These are phyloP conservation scores for Malania oleifera DNA, from an alignment of 164 flowering plant genomes.

Conservation along the genomic window DNA sequence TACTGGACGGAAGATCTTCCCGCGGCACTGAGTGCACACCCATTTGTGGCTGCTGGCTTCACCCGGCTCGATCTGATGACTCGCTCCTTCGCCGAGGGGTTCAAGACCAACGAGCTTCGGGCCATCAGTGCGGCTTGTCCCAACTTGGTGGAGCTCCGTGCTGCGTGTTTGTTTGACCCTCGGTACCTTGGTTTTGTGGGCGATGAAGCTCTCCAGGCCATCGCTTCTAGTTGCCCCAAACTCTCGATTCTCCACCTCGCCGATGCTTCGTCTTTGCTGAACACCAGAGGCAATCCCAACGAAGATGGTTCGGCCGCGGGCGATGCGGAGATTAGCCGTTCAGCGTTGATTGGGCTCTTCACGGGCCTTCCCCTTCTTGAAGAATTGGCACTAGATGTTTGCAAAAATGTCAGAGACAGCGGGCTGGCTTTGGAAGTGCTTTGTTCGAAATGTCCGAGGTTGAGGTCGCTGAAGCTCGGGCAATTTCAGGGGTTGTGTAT, in stretches of 20 bases:
- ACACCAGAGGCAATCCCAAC: conserved; percentile 30
- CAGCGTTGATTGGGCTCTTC: conserved; percentile 45
- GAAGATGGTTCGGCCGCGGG: conserved; percentile 38
- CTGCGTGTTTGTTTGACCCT: conserved; percentile 72
- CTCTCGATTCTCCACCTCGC: conserved; percentile 56
- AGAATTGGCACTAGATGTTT: conserved; percentile 63
- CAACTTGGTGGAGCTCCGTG: conserved; percentile 41
- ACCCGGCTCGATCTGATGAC: conserved; percentile 47
- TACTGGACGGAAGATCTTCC: conserved; percentile 89
- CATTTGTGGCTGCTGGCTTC: conserved; percentile 29
- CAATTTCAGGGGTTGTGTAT: conserved; percentile 69
- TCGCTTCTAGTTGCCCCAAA: conserved; percentile 50
- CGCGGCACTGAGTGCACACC: conserved; percentile 39
- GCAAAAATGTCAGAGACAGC: conserved; percentile 62
- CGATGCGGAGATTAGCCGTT: conserved; percentile 50
- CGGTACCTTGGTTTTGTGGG: conserved; percentile 71
- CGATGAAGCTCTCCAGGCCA: conserved; percentile 49
- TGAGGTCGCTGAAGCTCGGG: conserved; percentile 64
- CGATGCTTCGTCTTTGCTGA: conserved; percentile 44
- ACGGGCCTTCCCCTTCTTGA: conserved; percentile 48
- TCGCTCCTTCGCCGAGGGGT: conserved; percentile 58
- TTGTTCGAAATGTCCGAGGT: conserved; percentile 42
- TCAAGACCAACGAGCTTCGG: conserved; percentile 54
- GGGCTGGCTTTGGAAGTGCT: conserved; percentile 58
- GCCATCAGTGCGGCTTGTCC: conserved; percentile 54